Conservation (phyloP, 23 red algal genomes). For the Agarophyton chilense region DNA sequence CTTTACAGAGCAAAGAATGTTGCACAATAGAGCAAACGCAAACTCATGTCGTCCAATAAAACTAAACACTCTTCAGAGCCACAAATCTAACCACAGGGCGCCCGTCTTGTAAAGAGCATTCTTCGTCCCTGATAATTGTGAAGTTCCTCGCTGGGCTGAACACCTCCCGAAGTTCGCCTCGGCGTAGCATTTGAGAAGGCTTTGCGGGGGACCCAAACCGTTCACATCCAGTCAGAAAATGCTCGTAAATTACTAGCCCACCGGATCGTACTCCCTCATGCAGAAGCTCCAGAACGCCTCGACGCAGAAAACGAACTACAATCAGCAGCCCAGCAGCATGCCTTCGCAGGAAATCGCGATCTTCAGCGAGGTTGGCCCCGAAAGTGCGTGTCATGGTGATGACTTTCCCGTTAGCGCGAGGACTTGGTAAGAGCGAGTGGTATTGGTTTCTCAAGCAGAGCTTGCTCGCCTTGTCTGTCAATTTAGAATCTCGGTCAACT, state of each 20-base stretch:
- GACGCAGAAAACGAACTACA: slow-evolving; percentile 62
- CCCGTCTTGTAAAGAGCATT: slow-evolving; percentile 30
- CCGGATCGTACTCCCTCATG: slow-evolving; percentile 19
- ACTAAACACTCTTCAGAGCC: slow-evolving; percentile 9
- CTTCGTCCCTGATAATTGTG: slow-evolving; percentile 24
- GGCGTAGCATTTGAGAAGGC: slow-evolving; percentile 41
- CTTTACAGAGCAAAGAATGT: slow-evolving; percentile 77
- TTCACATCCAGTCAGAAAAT: slow-evolving; percentile 63
- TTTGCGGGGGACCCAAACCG: slow-evolving; percentile 45
- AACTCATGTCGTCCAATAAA: neutral
- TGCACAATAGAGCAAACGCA: neutral
- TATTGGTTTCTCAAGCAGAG: neutral
- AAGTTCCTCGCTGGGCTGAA: slow-evolving; percentile 24
- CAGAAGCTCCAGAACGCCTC: slow-evolving; percentile 49
- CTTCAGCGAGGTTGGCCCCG: slow-evolving; percentile 40
- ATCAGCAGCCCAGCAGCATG: slow-evolving; percentile 33
- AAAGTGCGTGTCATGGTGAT: slow-evolving; percentile 8
- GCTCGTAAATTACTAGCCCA: slow-evolving; percentile 58
- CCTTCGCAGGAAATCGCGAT: neutral
- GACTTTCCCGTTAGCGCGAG: neutral
- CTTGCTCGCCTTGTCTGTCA: slow-evolving; percentile 6
- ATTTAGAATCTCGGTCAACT: slow-evolving; percentile 45
- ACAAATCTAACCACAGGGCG: slow-evolving; percentile 63
- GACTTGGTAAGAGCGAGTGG: neutral
- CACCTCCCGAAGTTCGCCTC: slow-evolving; percentile 37